Evolutionary conservation across 2,329 filamentous ascomycete species (phyloP).

Genomic region (Emergomyces orientalis): DNA sequence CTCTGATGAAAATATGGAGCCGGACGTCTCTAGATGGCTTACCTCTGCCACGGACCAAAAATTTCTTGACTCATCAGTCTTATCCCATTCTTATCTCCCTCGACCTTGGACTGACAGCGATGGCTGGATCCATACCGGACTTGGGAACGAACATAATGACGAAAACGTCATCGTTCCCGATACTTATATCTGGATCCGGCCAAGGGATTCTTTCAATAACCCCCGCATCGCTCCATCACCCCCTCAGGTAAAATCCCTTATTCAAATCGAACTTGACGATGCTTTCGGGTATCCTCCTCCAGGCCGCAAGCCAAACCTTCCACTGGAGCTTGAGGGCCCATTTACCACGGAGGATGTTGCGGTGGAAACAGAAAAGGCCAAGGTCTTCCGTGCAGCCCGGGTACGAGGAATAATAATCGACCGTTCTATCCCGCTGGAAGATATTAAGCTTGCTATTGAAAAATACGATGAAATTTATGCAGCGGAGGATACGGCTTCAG

Average conservation of each 20-base stretch:
- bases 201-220: conserved; percentile 23
- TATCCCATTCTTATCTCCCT: conserved; percentile 11
- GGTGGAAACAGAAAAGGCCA: conserved; percentile 18
- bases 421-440: conserved; percentile 15
- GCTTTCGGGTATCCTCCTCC: conserved; percentile 26
- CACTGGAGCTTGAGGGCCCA: conserved; percentile 7
- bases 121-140: conserved; percentile 26
- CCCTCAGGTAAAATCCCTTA: conserved; percentile 20
- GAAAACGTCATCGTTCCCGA: conserved; percentile 21
- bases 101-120: conserved; percentile 23
- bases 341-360: conserved; percentile 22
- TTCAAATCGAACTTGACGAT: conserved; percentile 24
- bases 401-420: conserved; percentile 17
- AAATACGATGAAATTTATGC: neutral
- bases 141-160: conserved; percentile 23
- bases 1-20: neutral
- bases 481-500: conserved; percentile 12
- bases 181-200: conserved; percentile 21
- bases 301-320: conserved; percentile 26
- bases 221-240: conserved; percentile 22
- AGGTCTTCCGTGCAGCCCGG: conserved; percentile 19
- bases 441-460: conserved; percentile 18
- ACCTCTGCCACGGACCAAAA: neutral
- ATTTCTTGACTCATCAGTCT: neutral
- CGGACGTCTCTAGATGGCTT: too few relatives aligned